phyloP scores from a whole-genome alignment of 768 basidiomycete species.

The Calocera cornea region DNA sequence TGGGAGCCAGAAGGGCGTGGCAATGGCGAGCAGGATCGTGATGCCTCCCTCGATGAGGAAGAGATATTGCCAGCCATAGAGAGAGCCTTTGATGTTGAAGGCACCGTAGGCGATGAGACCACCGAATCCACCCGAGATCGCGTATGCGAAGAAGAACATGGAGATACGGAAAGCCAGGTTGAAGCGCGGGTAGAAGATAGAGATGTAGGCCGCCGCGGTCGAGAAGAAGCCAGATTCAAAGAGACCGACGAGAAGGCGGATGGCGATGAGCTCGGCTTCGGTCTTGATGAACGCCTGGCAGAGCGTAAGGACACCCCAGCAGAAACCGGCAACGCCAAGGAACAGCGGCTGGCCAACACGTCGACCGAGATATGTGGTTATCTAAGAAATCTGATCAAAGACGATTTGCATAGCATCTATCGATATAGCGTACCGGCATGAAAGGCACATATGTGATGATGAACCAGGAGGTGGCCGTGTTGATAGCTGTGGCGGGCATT shows the following conservation, averaged over 20 bases:
- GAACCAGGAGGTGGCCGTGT: conserved; percentile 10
- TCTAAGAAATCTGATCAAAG: not conserved
- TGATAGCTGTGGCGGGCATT: conserved; percentile 12
- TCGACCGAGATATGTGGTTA: not conserved
- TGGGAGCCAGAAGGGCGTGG: not conserved
- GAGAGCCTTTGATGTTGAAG: not conserved
- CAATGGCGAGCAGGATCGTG: not conserved
- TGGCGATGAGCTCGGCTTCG: not conserved
- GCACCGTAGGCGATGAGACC: not conserved
- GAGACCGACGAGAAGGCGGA: not conserved
- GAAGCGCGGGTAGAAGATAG: not conserved
- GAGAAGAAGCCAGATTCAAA: not conserved
- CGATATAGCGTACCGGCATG: not conserved
- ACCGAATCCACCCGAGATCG: not conserved
- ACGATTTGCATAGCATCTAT: not conserved
- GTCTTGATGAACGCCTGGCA: not conserved
- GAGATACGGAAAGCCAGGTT: not conserved
- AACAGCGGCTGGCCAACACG: not conserved
- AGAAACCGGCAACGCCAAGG: not conserved
- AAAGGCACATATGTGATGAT: conserved; percentile 10
- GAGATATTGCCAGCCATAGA: not conserved
- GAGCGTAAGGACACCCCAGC: not conserved
- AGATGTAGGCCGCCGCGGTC: not conserved
- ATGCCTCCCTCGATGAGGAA: not conserved
- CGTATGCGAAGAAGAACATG: not conserved